Evolutionary conservation across 805 yeast genomes (phyloP), one percentile per base, ranked within the genome.

Genomic region (Candida corydali): DNA sequence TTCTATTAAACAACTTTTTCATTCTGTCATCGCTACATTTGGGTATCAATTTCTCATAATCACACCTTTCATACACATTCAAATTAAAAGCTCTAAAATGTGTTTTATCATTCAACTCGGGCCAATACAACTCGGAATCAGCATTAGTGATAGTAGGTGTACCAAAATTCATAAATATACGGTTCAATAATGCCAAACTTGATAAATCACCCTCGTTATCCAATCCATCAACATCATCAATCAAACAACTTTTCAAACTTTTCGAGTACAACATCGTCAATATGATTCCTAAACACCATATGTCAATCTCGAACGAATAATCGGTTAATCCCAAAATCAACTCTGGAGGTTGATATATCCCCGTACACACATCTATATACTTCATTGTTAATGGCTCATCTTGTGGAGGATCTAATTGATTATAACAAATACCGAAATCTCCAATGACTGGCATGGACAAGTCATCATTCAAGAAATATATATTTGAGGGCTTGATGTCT

Each of bases 281-380:
- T 2, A 84, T 49, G 8, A 86, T 71, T 0, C 86, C 94, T 14
- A 76, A 52, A 1, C 84, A 63, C 95, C 95, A 86, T 11, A 83
- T 63, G 48, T 86, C 95, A 7, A 85, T 63, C 26, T 69, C 76
- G 25, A 51, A 54, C 2, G 70, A 59, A 50, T 86, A 86, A 41
- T 67, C 63, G 1, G 63, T 43, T n/a, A 73, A 57, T 0, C 86
- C 84, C 34, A 83, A 70, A 28, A 85, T 61, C 32, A 82, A 58
- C 50, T 86, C 95, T 0, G 94, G 91, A 0, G 93, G 80, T 41
- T 82, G 78, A 57, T 76, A 86, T 23, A 68, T 66, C 1, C 81
- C 79, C 0, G 89, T 80, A 15, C 82, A 70, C 3, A 86, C 79
- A 44, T 76, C 84, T n/a, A 73, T 65, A 39, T 70, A 64, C 45